Conservation (phyloP, 169 alveolate species). For the Besnoitia besnoiti region DNA sequence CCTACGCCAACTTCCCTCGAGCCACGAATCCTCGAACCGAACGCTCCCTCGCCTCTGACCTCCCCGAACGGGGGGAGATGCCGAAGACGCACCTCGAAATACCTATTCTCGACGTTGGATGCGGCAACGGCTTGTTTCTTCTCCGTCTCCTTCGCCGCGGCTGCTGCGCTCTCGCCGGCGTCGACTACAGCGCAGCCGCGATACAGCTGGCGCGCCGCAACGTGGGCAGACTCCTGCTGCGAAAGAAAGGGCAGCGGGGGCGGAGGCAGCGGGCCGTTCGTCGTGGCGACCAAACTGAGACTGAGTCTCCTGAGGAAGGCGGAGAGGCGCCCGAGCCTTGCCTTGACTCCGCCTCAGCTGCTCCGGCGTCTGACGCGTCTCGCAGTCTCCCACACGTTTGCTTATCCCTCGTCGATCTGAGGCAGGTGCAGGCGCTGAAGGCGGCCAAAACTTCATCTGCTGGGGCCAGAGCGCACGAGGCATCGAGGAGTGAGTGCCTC, state of each 20-base stretch:
- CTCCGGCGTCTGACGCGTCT: background rate
- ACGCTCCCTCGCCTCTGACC: background rate
- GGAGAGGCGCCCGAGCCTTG: background rate
- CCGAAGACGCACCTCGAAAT: background rate
- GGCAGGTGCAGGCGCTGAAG: background rate
- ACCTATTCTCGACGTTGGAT: constrained; percentile 56
- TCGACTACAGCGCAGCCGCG: constrained; percentile 53
- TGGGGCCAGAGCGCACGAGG: too few species aligned
- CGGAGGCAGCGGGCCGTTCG: background rate
- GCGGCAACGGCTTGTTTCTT: constrained; percentile 60
- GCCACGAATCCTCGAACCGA: background rate
- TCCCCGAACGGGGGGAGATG: background rate
- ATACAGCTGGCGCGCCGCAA: constrained; percentile 41
- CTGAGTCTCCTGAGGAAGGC: background rate
- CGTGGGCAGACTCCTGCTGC: background rate
- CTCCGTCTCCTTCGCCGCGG: constrained; percentile 59
- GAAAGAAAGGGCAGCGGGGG: background rate
- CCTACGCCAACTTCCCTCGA: too few species aligned
- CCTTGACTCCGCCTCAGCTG: background rate
- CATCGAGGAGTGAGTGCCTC: too few species aligned
- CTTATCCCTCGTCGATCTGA: background rate
- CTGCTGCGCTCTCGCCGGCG: constrained; percentile 49
- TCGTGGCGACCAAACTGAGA: background rate
- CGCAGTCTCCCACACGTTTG: background rate
- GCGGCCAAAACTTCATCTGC: too few species aligned